These are phyloP conservation scores for Neoboletus brunneissimus DNA, from an alignment of 768 basidiomycete species.

Conservation along the genomic window DNA sequence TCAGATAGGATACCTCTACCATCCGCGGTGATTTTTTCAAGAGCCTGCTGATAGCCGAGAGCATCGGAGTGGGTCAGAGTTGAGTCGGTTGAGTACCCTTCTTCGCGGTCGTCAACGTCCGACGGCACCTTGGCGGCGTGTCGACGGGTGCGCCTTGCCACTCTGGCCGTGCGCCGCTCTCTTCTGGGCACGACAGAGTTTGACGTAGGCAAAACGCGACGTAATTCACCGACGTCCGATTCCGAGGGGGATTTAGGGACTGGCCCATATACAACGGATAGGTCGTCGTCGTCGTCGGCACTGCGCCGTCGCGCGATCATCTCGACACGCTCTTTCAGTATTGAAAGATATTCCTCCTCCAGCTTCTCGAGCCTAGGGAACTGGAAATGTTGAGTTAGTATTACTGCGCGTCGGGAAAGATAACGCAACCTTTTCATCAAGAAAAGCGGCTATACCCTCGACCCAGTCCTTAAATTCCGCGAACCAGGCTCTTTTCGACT, in stretches of 20 bases:
- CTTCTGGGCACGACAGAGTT: conserved; percentile 45
- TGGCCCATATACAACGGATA: conserved; percentile 64
- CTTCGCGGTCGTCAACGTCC: conserved; percentile 44
- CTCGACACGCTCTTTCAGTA: conserved; percentile 70
- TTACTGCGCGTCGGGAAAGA: neutral
- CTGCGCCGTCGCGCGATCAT: conserved; percentile 66
- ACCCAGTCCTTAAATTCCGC: conserved; percentile 74
- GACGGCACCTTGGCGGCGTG: conserved; percentile 26
- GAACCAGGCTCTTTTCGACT: conserved; percentile 82
- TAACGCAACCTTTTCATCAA: conserved; percentile 76
- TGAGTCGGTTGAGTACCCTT: conserved; percentile 88
- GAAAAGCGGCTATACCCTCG: conserved; percentile 78
- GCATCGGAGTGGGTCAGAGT: conserved; percentile 64
- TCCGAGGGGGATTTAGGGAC: conserved; percentile 35
- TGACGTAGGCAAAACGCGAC: conserved; percentile 46
- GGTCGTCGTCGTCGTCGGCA: conserved; percentile 80
- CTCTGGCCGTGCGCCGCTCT: conserved; percentile 60
- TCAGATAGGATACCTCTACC: conserved; percentile 67
- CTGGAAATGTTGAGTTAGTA: conserved; percentile 36
- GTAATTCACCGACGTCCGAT: conserved; percentile 59
- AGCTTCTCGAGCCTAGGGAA: conserved; percentile 75
- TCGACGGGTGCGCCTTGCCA: conserved; percentile 51
- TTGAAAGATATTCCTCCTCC: conserved; percentile 69
- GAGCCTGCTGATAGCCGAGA: conserved; percentile 64
- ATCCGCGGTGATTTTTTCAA: conserved; percentile 49